These are phyloP conservation scores for Myochromella boudieri DNA, from an alignment of 768 basidiomycete species.

Conservation along the genomic window DNA sequence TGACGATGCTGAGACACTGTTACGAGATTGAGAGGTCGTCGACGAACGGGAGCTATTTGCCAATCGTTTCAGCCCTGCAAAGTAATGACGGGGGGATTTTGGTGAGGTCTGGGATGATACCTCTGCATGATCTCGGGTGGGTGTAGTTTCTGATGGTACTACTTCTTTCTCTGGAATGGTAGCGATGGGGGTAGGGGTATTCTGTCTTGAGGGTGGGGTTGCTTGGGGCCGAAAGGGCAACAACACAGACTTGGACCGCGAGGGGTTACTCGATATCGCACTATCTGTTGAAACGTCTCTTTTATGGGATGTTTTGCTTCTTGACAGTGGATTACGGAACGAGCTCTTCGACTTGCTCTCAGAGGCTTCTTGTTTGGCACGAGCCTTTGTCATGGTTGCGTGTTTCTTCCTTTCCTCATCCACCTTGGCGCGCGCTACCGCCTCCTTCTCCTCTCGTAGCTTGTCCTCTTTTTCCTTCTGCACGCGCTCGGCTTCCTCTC, in stretches of 20 bases:
- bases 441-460: slow-evolving; percentile 14
- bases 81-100: slow-evolving; percentile 50
- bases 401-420: slow-evolving; percentile 25
- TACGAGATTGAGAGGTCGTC: slow-evolving; percentile 43
- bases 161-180: slow-evolving; percentile 11
- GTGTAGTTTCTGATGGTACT: not conserved
- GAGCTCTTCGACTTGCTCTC: slow-evolving; percentile 16
- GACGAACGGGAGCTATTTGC: slow-evolving; percentile 40
- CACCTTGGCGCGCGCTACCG: slow-evolving; percentile 16
- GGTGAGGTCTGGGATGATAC: slow-evolving; percentile 44
- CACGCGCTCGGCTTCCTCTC: slow-evolving; percentile 3
- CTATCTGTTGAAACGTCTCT: slow-evolving; percentile 7
- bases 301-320: slow-evolving; percentile 14
- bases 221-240: slow-evolving; percentile 12
- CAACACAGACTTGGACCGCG: slow-evolving; percentile 7
- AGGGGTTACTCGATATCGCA: slow-evolving; percentile 5
- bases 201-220: not conserved
- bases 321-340: slow-evolving; percentile 13
- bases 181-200: not conserved
- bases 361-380: slow-evolving; percentile 22
- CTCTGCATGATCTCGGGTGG: slow-evolving; percentile 11
- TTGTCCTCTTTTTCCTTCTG: slow-evolving; percentile 16
- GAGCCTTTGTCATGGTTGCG: slow-evolving; percentile 20
- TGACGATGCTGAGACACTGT: slow-evolving; percentile 60
- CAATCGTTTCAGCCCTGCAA: slow-evolving; percentile 48